phyloP scores from a whole-genome alignment of 352 stramenopile species.

The Pythium apleroticum region DNA sequence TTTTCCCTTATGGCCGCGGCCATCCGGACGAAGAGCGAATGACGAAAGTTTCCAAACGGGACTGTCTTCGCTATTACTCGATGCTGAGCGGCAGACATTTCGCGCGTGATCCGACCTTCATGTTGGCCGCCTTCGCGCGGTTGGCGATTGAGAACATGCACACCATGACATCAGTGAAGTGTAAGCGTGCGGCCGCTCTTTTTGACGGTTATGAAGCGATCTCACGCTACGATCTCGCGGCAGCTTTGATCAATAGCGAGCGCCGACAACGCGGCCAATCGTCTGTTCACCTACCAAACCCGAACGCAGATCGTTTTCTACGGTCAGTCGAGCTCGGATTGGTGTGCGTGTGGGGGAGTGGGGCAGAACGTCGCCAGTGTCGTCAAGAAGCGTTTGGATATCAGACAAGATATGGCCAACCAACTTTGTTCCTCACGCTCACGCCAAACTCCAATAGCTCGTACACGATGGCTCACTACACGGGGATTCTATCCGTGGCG shows the following conservation, averaged over 20 bases:
- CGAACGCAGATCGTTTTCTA: slow-evolving; percentile 6
- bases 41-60: slow-evolving; percentile 5
- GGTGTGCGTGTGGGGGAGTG: slow-evolving; percentile 19
- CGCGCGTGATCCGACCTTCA: slow-evolving; percentile 13
- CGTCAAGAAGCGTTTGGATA: slow-evolving; percentile 21
- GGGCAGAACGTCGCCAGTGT: slow-evolving; percentile 14
- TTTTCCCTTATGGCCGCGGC: slow-evolving; percentile 13
- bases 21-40: neutral
- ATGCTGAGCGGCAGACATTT: slow-evolving; percentile 7
- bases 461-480: slow-evolving; percentile 16
- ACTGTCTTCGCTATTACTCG: slow-evolving; percentile 13
- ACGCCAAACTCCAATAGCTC: slow-evolving; percentile 22
- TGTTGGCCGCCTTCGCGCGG: slow-evolving; percentile 2
- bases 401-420: slow-evolving; percentile 17
- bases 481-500: slow-evolving; percentile 6
- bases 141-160: slow-evolving; percentile 17
- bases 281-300: neutral
- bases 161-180: slow-evolving; percentile 12
- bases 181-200: neutral
- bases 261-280: slow-evolving; percentile 5
- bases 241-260: slow-evolving; percentile 7
- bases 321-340: slow-evolving; percentile 15
- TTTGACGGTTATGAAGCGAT: slow-evolving; percentile 15
- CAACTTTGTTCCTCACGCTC: slow-evolving; percentile 9
- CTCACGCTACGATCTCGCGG: neutral